A percentile compares a stretch with the other conserved stretches of the same genome.
Evolutionary conservation across 306 rosid species (phyloP).

Genomic region (Myrica gale): DNA sequence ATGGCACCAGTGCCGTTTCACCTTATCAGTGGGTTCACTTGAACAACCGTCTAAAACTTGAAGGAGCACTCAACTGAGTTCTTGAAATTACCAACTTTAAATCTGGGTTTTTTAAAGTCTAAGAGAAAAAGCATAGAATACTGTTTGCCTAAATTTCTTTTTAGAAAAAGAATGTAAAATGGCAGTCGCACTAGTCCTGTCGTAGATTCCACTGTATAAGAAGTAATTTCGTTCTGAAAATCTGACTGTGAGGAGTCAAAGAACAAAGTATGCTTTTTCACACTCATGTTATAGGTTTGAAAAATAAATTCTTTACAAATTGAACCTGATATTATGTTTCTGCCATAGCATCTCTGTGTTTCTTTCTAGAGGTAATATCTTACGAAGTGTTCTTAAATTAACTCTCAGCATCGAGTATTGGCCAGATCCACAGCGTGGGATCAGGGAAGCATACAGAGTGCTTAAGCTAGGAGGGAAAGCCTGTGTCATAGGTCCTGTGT

Average conservation of each 20-base stretch:
- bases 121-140: too few species aligned
- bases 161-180: too few species aligned
- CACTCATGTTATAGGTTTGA: neutral
- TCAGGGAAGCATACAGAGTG: conserved; percentile 90
- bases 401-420: conserved; percentile 81
- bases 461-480: conserved; percentile 88
- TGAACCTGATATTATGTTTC: neutral
- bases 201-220: too few species aligned
- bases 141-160: too few species aligned
- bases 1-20: too few species aligned
- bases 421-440: conserved; percentile 98
- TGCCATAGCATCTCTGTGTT: neutral
- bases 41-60: too few species aligned
- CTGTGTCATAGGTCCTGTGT: conserved; percentile 81
- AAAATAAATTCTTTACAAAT: neutral
- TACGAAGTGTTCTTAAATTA: conserved; percentile 7
- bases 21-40: too few species aligned
- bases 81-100: too few species aligned
- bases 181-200: too few species aligned
- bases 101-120: too few species aligned
- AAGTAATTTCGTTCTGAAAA: neutral
- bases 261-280: neutral
- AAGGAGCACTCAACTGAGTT: too few species aligned
- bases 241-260: neutral
- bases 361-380: neutral